A percentile compares a stretch with the other conserved stretches of the same genome.
Conservation (phyloP, 495 filamentous ascomycete species). For the Cryomyces minteri region DNA sequence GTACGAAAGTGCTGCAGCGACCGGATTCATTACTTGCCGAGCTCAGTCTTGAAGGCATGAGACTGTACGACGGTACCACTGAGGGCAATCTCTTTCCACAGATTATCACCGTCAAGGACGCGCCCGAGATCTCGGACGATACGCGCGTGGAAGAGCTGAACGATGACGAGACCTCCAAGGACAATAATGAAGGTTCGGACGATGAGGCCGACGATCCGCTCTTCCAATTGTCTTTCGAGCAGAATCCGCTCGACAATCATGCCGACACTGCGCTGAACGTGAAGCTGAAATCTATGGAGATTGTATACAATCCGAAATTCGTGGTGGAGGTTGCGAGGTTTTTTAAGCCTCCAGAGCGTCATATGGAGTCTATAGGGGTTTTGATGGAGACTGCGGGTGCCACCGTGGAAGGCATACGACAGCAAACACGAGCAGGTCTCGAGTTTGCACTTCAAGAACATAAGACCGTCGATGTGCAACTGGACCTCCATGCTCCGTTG, state of each 20-base stretch:
- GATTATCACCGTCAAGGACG: conserved; percentile 88
- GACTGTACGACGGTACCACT: conserved; percentile 91
- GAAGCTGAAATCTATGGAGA: conserved; percentile 87
- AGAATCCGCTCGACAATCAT: conserved; percentile 82
- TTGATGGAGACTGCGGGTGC: conserved; percentile 88
- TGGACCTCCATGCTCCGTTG: conserved; percentile 87
- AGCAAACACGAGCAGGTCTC: conserved; percentile 87
- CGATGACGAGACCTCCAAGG: conserved; percentile 20
- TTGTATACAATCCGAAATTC: conserved; percentile 91
- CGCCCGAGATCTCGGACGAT: conserved; percentile 31
- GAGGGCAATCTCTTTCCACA: conserved; percentile 76
- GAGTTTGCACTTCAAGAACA: conserved; percentile 95
- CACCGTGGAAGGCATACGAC: conserved; percentile 81
- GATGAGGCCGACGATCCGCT: conserved; percentile 39
- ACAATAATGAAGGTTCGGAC: conserved; percentile 17
- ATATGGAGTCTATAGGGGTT: conserved; percentile 95
- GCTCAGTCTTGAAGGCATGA: conserved; percentile 75
- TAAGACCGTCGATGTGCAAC: conserved; percentile 89
- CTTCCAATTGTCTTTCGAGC: conserved; percentile 82
- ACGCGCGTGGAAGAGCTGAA: conserved; percentile 44
- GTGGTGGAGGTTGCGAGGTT: conserved; percentile 78
- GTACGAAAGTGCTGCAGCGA: conserved; percentile 67
- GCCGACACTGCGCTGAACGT: conserved; percentile 79
- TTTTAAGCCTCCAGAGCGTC: conserved; percentile 86
- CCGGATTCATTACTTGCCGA: conserved; percentile 79